Conservation (phyloP, 75 land plant genomes). For the Picea sitchensis region DNA sequence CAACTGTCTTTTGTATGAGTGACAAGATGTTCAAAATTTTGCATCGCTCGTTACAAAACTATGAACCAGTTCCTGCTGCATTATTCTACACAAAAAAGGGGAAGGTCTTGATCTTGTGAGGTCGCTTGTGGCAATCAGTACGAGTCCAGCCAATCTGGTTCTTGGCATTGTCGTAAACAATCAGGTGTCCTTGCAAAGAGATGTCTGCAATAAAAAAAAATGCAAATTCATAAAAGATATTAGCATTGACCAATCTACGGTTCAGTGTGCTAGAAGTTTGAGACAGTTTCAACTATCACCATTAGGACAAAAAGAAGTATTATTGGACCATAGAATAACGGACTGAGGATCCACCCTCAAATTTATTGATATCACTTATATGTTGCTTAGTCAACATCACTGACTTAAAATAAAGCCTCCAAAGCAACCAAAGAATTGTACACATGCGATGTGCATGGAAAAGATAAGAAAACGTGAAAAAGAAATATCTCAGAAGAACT, state of each 20-base stretch:
- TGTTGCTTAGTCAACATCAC: not conserved
- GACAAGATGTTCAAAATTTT: not conserved
- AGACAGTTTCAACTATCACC: not conserved
- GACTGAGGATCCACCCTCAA: not conserved
- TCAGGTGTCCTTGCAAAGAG: slow-evolving; percentile 64
- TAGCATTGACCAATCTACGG: not conserved
- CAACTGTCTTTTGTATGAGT: not conserved
- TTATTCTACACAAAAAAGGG: slow-evolving; percentile 2
- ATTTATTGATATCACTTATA: not conserved
- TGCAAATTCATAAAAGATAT: not conserved
- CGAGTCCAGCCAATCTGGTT: slow-evolving; percentile 62
- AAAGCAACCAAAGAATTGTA: not conserved
- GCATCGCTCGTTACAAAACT: not conserved
- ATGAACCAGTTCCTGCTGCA: not conserved
- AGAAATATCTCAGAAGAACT: not conserved
- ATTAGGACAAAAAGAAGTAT: not conserved
- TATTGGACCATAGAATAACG: not conserved
- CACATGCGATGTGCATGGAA: not conserved
- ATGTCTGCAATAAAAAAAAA: slow-evolving; percentile 54
- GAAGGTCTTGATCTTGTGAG: slow-evolving; percentile 12
- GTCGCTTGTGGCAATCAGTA: slow-evolving; percentile 53
- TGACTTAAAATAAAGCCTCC: not conserved
- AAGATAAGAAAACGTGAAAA: not conserved
- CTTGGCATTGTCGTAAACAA: slow-evolving; percentile 72
- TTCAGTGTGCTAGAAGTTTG: not conserved